These are phyloP conservation scores for Coniochaeta prunicola DNA, from an alignment of 2,329 filamentous ascomycete species.

Conservation along the genomic window DNA sequence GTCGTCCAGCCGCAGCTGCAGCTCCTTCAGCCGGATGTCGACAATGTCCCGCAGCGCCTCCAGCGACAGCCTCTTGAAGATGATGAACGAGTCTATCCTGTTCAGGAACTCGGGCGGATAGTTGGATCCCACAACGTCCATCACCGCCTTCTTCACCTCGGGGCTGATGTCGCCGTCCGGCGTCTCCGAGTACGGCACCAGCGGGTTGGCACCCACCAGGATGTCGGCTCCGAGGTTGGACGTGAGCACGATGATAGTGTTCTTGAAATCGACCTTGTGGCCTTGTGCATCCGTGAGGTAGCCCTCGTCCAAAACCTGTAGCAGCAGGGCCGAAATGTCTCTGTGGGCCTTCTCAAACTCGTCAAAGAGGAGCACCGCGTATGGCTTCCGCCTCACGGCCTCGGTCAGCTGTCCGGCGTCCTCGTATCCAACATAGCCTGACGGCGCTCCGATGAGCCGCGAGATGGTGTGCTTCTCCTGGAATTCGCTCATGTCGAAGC, in stretches of 20 bases:
- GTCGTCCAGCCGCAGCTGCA: conserved; percentile 78
- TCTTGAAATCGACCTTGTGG: conserved; percentile 93
- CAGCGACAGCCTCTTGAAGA: conserved; percentile 81
- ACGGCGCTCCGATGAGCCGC: conserved; percentile 83
- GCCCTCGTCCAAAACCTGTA: conserved; percentile 93
- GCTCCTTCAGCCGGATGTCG: conserved; percentile 79
- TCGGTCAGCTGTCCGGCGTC: conserved; percentile 95
- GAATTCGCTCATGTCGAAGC: conserved; percentile 98
- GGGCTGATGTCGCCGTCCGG: conserved; percentile 63
- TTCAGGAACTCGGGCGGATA: conserved; percentile 95
- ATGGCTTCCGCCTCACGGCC: conserved; percentile 88
- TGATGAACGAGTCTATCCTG: conserved; percentile 91
- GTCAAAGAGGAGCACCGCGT: conserved; percentile 90
- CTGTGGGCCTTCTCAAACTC: conserved; percentile 97
- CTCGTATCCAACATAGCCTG: conserved; percentile 94
- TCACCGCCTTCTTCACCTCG: conserved; percentile 69
- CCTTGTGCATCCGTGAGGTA: conserved; percentile 94
- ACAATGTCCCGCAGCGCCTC: conserved; percentile 83
- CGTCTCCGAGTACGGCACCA: conserved; percentile 56
- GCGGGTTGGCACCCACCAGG: conserved; percentile 66
- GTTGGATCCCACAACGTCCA: conserved; percentile 71
- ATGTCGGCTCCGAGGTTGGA: conserved; percentile 93
- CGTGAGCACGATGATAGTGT: conserved; percentile 93
- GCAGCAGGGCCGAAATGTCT: conserved; percentile 83
- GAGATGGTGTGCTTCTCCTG: conserved; percentile 96